Evolutionary conservation across 2,329 filamentous ascomycete species (phyloP), one percentile per base, ranked within the genome.

Genomic region (Incumbomyces delicatus): DNA sequence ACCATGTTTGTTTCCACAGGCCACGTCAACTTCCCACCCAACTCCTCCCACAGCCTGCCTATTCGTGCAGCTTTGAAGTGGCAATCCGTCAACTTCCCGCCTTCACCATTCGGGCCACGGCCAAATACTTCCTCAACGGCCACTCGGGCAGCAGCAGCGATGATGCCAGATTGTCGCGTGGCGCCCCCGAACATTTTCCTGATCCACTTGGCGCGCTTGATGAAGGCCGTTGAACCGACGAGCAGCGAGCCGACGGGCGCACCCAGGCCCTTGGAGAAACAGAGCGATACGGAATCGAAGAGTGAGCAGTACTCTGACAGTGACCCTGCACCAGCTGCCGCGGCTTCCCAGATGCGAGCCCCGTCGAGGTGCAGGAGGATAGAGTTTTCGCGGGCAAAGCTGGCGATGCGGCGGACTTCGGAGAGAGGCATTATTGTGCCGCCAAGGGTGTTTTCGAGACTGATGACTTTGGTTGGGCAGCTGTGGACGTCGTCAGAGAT

Each of bases 1-100:
- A 87, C 78, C 85, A 94, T 94, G 66, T 94, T 94, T n/a, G 87
- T 94, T 60, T 94, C 81, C 1, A 85, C 81, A 0, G 84, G 82
- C 49, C 81, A 72, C 16, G 73, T 65, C 47, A 87, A 65, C 64
- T 76, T 78, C 1, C 87, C 87, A 3, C 87, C 87, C 43, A 81
- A 69, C 13, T 66, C 67, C 22, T 70, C 75, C 87, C 87, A 94
- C 53, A 84, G 63, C 29, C 71, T 66, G 20, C 74, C 79, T 18
- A 89, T 70, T 55, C 69, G 69, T 62, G 75, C 75, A 2, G 85
- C 84, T 27, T 74, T 75, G 39, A 67, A 66, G 62, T 90, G 84
- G 7, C 75, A 77, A 41, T 69, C 67, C 27, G 66, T 63, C 47
- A 89, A 67, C 58, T 76, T 73, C 0, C 84, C 83, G 1, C 76